Percentiles rank a stretch among this genome's conserved stretches.
Conservation (phyloP, 768 basidiomycete genomes). For the Pleurotus sapidus region DNA sequence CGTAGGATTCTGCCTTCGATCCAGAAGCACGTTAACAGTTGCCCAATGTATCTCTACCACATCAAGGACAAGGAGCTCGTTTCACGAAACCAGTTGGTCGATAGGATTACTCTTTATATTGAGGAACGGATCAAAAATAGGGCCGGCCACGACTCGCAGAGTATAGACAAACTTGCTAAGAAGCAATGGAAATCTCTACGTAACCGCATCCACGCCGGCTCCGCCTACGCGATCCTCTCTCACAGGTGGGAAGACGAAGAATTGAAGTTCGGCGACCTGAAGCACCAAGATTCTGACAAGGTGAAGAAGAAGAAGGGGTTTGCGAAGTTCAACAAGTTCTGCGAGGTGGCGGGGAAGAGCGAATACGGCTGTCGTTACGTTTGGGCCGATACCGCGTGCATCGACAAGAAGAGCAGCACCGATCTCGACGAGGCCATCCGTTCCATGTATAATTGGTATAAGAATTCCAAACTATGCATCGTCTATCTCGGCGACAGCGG, state of each 20-base stretch:
- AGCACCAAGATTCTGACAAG: neutral
- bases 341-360: neutral
- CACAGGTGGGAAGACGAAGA: neutral
- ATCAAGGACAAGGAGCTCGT: no score
- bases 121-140: no score
- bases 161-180: no score
- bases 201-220: no score
- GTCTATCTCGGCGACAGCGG: neutral
- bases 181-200: no score
- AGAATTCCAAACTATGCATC: neutral
- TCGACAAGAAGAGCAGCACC: neutral
- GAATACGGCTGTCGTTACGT: neutral
- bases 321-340: neutral
- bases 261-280: neutral
- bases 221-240: neutral
- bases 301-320: neutral
- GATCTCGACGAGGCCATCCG: neutral
- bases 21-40: no score
- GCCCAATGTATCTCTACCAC: no score
- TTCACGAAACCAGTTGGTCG: no score
- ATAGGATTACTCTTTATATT: no score
- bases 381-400: neutral
- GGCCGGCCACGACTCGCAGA: no score
- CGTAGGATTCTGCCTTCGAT: no score
- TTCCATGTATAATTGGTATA: constrained; percentile 2